Evolutionary conservation across 768 basidiomycete genomes (phyloP).

Genomic region (Termitomyces sp.): DNA sequence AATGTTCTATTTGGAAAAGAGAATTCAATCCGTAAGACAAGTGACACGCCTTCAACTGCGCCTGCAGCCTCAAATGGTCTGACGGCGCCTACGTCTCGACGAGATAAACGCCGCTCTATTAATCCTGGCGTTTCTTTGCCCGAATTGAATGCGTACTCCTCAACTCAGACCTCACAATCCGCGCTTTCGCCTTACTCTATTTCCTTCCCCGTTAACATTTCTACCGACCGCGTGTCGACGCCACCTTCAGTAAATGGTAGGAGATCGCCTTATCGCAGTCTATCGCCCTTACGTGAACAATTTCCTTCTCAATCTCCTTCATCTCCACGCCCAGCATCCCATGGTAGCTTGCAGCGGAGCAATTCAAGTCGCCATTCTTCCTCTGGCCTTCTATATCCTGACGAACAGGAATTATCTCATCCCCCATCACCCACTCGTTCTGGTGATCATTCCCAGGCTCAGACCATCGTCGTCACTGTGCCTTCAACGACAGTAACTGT

Average conservation of each 20-base stretch:
- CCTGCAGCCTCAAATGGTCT: conserved; percentile 25
- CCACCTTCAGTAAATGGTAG: conserved; percentile 19
- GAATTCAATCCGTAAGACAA: conserved; percentile 12
- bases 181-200: conserved; percentile 29
- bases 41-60: conserved; percentile 11
- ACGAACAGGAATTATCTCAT: conserved; percentile 13
- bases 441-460: conserved; percentile 33
- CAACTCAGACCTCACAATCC: conserved; percentile 20
- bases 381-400: conserved; percentile 14
- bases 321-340: conserved; percentile 26
- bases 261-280: conserved; percentile 20
- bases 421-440: conserved; percentile 36
- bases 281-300: conserved; percentile 30
- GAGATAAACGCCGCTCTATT: conserved; percentile 46
- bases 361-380: conserved; percentile 20
- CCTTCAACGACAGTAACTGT: conserved; percentile 18
- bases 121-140: conserved; percentile 40
- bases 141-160: conserved; percentile 23
- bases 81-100: conserved; percentile 31
- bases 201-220: conserved; percentile 17
- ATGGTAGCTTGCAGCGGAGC: conserved; percentile 24
- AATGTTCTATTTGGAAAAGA: conserved; percentile 31
- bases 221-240: conserved; percentile 22
- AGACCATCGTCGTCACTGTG: conserved; percentile 36
- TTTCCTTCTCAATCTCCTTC: conserved; percentile 15